A percentile compares a stretch with the other conserved stretches of the same genome.
Evolutionary conservation across 1,139 yeast species (phyloP).

Genomic region (Pichia sp.): DNA sequence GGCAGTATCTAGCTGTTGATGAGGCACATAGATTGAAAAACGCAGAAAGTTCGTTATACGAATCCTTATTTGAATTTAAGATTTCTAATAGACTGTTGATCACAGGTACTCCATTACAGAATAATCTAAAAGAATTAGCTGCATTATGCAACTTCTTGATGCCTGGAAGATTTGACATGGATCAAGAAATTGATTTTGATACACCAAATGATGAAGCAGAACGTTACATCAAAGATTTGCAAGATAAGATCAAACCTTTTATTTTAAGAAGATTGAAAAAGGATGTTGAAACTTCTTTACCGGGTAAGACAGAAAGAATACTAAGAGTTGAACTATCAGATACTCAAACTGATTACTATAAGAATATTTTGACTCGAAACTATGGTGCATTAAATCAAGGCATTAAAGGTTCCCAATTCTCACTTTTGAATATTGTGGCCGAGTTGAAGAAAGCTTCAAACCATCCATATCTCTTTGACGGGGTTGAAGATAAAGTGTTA

Average conservation of each 20-base stretch:
- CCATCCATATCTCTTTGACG: slow-evolving; percentile 92
- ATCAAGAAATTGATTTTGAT: slow-evolving; percentile 83
- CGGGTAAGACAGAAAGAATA: slow-evolving; percentile 92
- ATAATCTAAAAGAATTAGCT: slow-evolving; percentile 90
- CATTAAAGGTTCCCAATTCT: slow-evolving; percentile 67
- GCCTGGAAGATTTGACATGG: slow-evolving; percentile 90
- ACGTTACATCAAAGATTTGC: slow-evolving; percentile 78
- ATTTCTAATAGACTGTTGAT: slow-evolving; percentile 82
- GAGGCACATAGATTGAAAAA: slow-evolving; percentile 97
- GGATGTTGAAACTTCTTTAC: slow-evolving; percentile 94
- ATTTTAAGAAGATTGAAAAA: slow-evolving; percentile 89
- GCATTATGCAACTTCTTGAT: slow-evolving; percentile 90
- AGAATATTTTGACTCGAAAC: slow-evolving; percentile 86
- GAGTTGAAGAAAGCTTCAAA: slow-evolving; percentile 95
- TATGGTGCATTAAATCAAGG: slow-evolving; percentile 90
- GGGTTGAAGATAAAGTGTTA: slow-evolving; percentile 82
- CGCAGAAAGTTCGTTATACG: slow-evolving; percentile 89
- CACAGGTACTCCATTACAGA: slow-evolving; percentile 97
- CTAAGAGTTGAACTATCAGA: slow-evolving; percentile 93
- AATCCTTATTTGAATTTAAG: slow-evolving; percentile 75
- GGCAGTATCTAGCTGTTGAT: slow-evolving; percentile 98
- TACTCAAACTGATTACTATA: slow-evolving; percentile 90
- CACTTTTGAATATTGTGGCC: slow-evolving; percentile 85
- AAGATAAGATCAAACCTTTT: slow-evolving; percentile 80
- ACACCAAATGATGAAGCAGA: slow-evolving; percentile 85